Conservation (phyloP, 169 alveolate genomes). For the Eimeria brunetti region DNA sequence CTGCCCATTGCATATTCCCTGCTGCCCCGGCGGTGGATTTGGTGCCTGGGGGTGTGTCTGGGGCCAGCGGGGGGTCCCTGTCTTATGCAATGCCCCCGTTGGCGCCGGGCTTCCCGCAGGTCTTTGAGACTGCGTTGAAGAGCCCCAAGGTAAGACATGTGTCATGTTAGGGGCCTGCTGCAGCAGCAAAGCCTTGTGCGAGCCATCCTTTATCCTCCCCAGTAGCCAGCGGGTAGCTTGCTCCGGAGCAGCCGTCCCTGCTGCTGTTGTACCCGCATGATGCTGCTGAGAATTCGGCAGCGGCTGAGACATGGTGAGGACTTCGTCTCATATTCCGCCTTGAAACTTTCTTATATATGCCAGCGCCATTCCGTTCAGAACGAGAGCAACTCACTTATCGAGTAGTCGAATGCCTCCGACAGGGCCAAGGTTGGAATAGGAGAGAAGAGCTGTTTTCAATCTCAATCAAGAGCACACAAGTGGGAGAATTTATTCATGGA, state of each 20-base stretch:
- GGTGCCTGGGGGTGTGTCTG: not conserved
- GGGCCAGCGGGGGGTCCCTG: not conserved
- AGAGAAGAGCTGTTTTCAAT: too few relatives aligned
- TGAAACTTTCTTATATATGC: not conserved
- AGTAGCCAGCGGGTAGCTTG: constrained; percentile 55
- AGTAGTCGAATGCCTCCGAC: not conserved
- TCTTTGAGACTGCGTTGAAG: not conserved
- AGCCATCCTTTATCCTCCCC: constrained; percentile 43
- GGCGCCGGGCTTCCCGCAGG: not conserved
- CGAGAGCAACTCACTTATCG: not conserved
- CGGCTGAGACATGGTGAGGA: not conserved
- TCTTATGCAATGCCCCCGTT: not conserved
- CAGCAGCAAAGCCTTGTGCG: constrained; percentile 39
- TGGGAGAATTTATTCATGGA: not conserved
- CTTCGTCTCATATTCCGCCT: not conserved
- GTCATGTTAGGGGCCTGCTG: constrained; percentile 27
- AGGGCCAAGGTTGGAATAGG: too few relatives aligned
- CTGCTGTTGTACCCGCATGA: constrained; percentile 8
- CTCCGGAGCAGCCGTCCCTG: not conserved
- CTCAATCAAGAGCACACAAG: not conserved
- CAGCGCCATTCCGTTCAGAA: not conserved
- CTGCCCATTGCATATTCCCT: not conserved
- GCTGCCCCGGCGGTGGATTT: not conserved
- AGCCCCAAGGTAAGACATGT: not conserved
- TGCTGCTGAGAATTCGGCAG: constrained; percentile 18